Base-by-base conservation (phyloP, 2,329 filamentous ascomycete genomes). In the Ophiostoma ips region DNA sequence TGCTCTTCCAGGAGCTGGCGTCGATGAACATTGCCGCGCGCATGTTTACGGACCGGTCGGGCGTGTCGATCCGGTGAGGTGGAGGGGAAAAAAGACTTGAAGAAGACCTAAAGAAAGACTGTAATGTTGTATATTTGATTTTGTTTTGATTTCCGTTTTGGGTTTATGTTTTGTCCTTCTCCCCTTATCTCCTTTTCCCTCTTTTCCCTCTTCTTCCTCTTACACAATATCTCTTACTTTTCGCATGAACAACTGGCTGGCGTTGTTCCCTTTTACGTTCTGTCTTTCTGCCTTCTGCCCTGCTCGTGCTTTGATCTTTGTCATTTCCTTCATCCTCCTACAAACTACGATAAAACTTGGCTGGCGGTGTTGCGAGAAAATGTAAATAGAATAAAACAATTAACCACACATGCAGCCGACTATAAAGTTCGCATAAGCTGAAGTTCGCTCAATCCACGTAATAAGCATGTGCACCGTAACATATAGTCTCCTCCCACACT, bases 1-100 rank as follows among this genome's bases (percentile, higher is more conserved):
- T 98, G 46, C 79, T 98, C 47, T 98, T 98, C 82, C 92, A 98
- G 71, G 92, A 98, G 71, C 72, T 98, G 58, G 87, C 89, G 63
- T 83, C 88, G 46, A 98, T 98, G 92, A 96, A 96, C 67, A 96
- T 98, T 66, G 90, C 92, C 11, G 84, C 90, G 31, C 83, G 92
- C 64, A 90, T 98, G 88, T 98, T 94, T 65, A 96, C 90, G 36
- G 85, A 86, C 64, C 72, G 84, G 52, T 87, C 83, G 15, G 84
- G 84, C 50, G 80, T 86, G 51, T 81, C 79, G 40, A 78, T 87
- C 56, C 76, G 84, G 56, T 84, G 67, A 7, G 43, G 11, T 19
- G 36, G 3, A 18, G 36, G 16, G 8, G 36, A 19, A 38, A 3
- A 5, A 5, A 16, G 36, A n/a, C n/a, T n/a, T n/a, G 16, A 18